A percentile compares a stretch with the other conserved stretches of the same genome.
Conservation (phyloP, 371 early-diverging fungal species). For the Lichtheimia ornata region DNA sequence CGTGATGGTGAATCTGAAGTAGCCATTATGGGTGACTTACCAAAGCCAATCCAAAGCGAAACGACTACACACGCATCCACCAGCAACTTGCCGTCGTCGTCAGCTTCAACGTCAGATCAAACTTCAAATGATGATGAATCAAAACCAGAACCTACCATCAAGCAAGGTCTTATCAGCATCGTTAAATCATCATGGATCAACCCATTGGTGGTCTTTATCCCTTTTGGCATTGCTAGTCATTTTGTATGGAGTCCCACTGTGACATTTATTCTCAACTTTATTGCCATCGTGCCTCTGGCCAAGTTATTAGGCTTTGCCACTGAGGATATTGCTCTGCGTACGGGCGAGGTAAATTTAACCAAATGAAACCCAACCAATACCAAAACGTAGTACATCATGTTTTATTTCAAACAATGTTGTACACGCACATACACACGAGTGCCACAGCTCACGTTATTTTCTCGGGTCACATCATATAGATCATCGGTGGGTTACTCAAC, state of each 20-base stretch:
- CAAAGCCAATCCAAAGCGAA: too few relatives aligned
- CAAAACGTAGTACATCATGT: too few relatives aligned
- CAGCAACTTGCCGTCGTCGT: too few relatives aligned
- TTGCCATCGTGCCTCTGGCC: conserved; percentile 89
- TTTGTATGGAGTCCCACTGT: conserved; percentile 63
- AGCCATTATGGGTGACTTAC: too few relatives aligned
- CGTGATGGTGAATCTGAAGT: too few relatives aligned
- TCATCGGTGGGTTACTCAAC: conserved; percentile 84
- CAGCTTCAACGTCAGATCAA: too few relatives aligned
- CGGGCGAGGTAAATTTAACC: conserved; percentile 46
- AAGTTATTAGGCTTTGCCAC: conserved; percentile 59
- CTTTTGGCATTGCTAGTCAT: conserved; percentile 71
- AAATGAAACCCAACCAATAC: background rate
- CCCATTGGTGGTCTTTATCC: conserved; percentile 69
- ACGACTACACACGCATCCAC: too few relatives aligned
- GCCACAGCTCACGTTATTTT: background rate
- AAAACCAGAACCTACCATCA: conserved; percentile 17
- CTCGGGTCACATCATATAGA: conserved; percentile 25
- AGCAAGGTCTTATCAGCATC: conserved; percentile 38
- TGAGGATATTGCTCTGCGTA: conserved; percentile 68
- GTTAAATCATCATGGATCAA: conserved; percentile 64
- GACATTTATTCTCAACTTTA: conserved; percentile 81
- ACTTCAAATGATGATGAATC: too few relatives aligned
- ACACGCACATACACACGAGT: too few relatives aligned
- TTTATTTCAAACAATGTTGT: too few relatives aligned